Percentiles rank a stretch among this genome's conserved stretches.
Conservation (phyloP, 306 rosid genomes). For the Glycine tomentella region DNA sequence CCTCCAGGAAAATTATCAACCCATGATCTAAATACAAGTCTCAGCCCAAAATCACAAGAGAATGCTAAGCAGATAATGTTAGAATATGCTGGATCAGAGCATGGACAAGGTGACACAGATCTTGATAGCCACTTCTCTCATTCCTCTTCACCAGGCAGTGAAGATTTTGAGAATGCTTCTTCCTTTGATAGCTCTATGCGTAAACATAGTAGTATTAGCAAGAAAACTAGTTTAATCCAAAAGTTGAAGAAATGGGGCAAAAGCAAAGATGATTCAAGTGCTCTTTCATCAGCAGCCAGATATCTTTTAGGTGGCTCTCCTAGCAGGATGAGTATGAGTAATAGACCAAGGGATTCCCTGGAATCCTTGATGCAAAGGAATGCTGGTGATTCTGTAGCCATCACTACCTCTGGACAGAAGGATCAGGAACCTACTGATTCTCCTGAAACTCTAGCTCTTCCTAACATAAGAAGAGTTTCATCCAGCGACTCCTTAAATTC, state of each 20-base stretch:
- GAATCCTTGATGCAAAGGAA: constrained; percentile 77
- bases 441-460: constrained; percentile 59
- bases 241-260: constrained; percentile 85
- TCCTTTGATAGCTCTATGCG: constrained; percentile 74
- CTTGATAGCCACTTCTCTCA: constrained; percentile 77
- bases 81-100: constrained; percentile 87
- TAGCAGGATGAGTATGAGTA: constrained; percentile 62
- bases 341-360: constrained; percentile 64
- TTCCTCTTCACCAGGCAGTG: constrained; percentile 90
- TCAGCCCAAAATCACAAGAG: constrained; percentile 82
- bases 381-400: constrained; percentile 68
- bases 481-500: constrained; percentile 67
- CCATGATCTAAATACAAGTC: constrained; percentile 71
- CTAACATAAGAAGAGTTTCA: constrained; percentile 58
- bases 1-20: constrained; percentile 74
- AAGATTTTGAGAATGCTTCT: constrained; percentile 82
- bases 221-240: constrained; percentile 75
- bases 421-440: constrained; percentile 62
- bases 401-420: constrained; percentile 67
- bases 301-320: constrained; percentile 70
- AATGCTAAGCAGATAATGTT: constrained; percentile 81
- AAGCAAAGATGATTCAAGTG: constrained; percentile 70
- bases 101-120: constrained; percentile 87
- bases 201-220: constrained; percentile 63
- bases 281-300: constrained; percentile 58